These are phyloP conservation scores for Penicillium malachiteum DNA, from an alignment of 495 filamentous ascomycete species.

Conservation along the genomic window DNA sequence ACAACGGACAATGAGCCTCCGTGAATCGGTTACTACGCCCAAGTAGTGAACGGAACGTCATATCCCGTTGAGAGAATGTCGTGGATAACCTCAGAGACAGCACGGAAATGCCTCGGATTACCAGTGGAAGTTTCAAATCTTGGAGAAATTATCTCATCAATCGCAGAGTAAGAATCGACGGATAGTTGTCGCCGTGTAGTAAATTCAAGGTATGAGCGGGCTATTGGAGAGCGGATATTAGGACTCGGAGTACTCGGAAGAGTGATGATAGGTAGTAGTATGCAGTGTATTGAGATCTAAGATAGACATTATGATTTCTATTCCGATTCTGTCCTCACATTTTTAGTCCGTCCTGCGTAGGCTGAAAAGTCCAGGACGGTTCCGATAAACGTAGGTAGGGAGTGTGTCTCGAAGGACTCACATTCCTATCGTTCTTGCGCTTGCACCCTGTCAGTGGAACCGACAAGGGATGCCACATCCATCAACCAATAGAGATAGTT, in stretches of 20 bases:
- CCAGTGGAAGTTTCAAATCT: too few species aligned
- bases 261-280: too few species aligned
- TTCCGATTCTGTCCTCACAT: conserved; percentile 41
- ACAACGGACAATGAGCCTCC: background rate
- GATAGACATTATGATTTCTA: background rate
- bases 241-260: too few species aligned
- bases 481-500: conserved; percentile 24
- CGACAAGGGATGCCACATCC: conserved; percentile 23
- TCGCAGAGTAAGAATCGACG: too few species aligned
- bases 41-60: background rate
- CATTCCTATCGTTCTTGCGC: conserved; percentile 46
- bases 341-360: conserved; percentile 55
- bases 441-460: conserved; percentile 20
- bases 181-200: too few species aligned
- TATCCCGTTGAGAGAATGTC: background rate
- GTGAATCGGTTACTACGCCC: background rate
- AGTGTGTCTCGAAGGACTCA: conserved; percentile 42
- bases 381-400: conserved; percentile 50
- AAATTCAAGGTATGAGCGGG: too few species aligned
- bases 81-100: too few species aligned
- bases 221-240: too few species aligned
- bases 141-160: too few species aligned
- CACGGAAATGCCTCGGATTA: too few species aligned
- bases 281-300: too few species aligned
- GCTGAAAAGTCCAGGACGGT: conserved; percentile 44